phyloP scores from a whole-genome alignment of 208 protist genomes.

The Lotmaria passim region DNA sequence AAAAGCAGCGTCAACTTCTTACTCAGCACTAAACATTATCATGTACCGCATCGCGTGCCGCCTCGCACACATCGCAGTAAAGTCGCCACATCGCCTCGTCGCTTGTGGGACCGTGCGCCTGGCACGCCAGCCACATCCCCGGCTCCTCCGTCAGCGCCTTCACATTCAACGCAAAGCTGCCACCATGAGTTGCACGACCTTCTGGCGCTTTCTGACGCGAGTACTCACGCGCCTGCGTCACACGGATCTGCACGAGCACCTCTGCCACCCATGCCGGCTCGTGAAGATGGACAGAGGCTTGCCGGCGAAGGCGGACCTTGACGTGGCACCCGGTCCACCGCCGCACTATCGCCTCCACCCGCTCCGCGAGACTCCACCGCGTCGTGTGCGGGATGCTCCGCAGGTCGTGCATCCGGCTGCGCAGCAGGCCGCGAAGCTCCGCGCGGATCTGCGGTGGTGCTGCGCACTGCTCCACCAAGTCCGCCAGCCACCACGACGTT shows the following conservation, averaged over 20 bases:
- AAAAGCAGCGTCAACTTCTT: background rate
- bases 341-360: conserved; percentile 14
- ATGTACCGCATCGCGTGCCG: conserved; percentile 1
- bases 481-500: conserved; percentile 13
- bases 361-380: conserved; percentile 11
- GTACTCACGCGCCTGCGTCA: background rate
- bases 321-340: conserved; percentile 23
- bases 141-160: background rate
- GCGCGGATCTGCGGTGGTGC: background rate
- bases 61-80: conserved; percentile 14
- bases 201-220: background rate
- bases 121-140: conserved; percentile 24
- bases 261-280: conserved; percentile 16
- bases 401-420: conserved; percentile 4
- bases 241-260: conserved; percentile 9
- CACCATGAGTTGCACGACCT: background rate
- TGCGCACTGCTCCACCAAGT: conserved; percentile 16
- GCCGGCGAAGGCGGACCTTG: conserved; percentile 13
- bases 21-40: background rate
- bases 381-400: background rate
- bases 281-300: background rate
- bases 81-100: conserved; percentile 18
- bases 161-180: background rate
- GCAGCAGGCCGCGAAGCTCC: conserved; percentile 24
- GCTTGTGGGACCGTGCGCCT: conserved; percentile 6